A percentile compares a stretch with the other conserved stretches of the same genome.
These are phyloP conservation scores for Pontederia paniculata DNA, from an alignment of 176 grass and related monocot genomes.

Conservation along the genomic window DNA sequence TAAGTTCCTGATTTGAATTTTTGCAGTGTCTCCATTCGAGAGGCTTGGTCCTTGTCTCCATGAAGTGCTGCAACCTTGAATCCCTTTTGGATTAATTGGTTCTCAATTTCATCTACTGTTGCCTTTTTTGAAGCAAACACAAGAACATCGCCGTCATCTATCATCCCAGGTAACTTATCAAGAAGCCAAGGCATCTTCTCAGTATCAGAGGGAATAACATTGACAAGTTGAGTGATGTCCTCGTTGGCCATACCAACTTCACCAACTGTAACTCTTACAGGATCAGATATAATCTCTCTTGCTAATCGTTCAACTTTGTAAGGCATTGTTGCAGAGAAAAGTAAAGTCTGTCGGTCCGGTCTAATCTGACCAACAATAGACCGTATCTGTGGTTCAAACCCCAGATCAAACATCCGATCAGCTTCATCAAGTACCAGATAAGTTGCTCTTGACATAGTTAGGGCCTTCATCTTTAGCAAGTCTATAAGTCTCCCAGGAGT, in stretches of 20 bases:
- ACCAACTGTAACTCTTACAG: conserved; percentile 90
- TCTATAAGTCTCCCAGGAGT: conserved; percentile 96
- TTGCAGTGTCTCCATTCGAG: conserved; percentile 73
- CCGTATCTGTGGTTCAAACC: conserved; percentile 89
- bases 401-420: conserved; percentile 98
- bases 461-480: conserved; percentile 94
- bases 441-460: conserved; percentile 78
- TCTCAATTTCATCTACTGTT: conserved; percentile 84
- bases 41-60: conserved; percentile 97
- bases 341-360: too few relatives aligned
- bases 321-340: conserved; percentile 99
- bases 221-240: conserved; percentile 95
- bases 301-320: conserved; percentile 92
- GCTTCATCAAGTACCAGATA: conserved; percentile 98
- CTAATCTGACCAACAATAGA: too few relatives aligned
- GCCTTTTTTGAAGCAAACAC: conserved; percentile 87
- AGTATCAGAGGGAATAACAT: conserved; percentile 83
- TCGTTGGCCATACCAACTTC: conserved; percentile 94
- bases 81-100: conserved; percentile 62
- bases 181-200: conserved; percentile 95
- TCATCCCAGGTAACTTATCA: conserved; percentile 69
- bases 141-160: conserved; percentile 95
- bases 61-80: conserved; percentile 91
- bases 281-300: conserved; percentile 84
- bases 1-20: conserved; percentile 92